Evolutionary conservation across 1,284 basidiomycete species (phyloP), one percentile per base, ranked within the genome.

Genomic region (Albatrellus sp.): DNA sequence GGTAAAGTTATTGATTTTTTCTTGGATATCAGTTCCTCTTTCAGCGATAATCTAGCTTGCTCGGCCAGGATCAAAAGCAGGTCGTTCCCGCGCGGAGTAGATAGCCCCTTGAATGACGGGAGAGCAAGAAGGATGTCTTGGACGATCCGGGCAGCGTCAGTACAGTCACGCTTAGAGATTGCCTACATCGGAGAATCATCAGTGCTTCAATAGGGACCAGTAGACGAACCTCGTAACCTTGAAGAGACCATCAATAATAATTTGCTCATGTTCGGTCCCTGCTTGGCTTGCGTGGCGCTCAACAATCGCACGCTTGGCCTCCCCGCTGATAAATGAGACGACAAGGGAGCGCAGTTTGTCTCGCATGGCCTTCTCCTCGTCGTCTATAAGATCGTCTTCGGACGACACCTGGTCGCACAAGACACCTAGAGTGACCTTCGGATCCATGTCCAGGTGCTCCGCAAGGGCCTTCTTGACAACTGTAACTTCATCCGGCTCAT

Each of bases 371-470:
- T 66, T 63, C 49, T 81, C 80, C 41, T 79, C 77, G 17, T 74
- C 72, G 45, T 78, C 73, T 51, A 67, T 49, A 12, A 63, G 57
- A 33, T 74, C 75, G 42, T 72, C 69, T 1, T 63, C 55, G 3
- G 72, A 72, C 2, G 70, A 55, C 35, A 82, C 65, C 55, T 84
- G 80, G 55, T 84, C 81, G 53, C 73, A 80, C 3, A 84, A 63
- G 6, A 84, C 80, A 40, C 73, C 69, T 5, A 84, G 61, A 1
- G 80, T 78, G 20, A 74, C 65, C 12, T 61, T 62, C 2, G 77
- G 65, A 50, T 81, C 76, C 64, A 81, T 65, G 43, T 79, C 70
- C 43, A 85, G 65, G 54, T 84, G 81, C 51, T 73, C 66, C 3
- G 69, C 59, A 9, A 85, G 65, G 16, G 77, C 73, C 43, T 65